Evolutionary conservation across 1,139 yeast genomes (phyloP).

Genomic region (Eremothecium coryli): DNA sequence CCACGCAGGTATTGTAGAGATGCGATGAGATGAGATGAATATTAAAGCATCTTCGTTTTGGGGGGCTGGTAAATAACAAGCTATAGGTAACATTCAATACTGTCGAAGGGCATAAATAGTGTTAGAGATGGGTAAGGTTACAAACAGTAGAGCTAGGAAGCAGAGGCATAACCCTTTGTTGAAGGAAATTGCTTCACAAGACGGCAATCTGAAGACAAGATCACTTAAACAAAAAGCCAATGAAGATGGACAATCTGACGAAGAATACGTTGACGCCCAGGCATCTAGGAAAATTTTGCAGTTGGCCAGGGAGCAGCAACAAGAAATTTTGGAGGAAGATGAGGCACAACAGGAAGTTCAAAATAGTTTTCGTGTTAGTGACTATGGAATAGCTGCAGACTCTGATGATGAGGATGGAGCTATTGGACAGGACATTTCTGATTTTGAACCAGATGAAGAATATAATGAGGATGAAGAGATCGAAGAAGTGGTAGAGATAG

Average conservation of each 20-base stretch:
- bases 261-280: conserved; percentile 67
- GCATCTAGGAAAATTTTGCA: conserved; percentile 79
- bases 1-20: no score
- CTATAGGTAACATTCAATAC: no score
- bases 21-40: conserved; percentile 9
- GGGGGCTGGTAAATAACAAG: no score
- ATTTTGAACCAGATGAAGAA: conserved; percentile 37
- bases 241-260: conserved; percentile 40
- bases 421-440: conserved; percentile 44
- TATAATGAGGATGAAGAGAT: conserved; percentile 39
- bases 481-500: conserved; percentile 50
- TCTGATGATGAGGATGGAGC: conserved; percentile 38
- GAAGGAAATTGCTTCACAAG: conserved; percentile 62
- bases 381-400: conserved; percentile 31
- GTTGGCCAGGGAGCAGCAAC: conserved; percentile 86
- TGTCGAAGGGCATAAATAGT: no score
- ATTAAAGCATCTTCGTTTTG: no score
- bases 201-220: conserved; percentile 53
- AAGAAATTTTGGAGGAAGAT: conserved; percentile 49
- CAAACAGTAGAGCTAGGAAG: conserved; percentile 41
- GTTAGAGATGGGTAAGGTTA: conserved; percentile 74
- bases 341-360: conserved; percentile 24
- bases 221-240: conserved; percentile 27
- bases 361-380: conserved; percentile 23
- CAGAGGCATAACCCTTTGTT: conserved; percentile 70